A percentile compares a stretch with the other conserved stretches of the same genome.
These are phyloP conservation scores for Cladosporium phlei DNA, from an alignment of 2,329 filamentous ascomycete species.

Conservation along the genomic window DNA sequence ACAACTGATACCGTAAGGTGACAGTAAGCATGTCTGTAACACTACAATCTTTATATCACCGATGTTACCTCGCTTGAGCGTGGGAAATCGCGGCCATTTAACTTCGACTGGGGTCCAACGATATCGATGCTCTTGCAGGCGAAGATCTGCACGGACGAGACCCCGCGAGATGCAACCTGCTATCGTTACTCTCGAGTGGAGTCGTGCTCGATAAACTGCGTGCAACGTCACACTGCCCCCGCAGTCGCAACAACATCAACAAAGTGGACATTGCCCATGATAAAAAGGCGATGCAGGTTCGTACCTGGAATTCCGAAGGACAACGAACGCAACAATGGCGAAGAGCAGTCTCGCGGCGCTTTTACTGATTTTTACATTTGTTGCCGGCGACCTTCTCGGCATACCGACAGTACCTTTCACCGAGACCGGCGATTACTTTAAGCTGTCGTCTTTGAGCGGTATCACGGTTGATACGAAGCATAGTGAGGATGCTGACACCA, in stretches of 20 bases:
- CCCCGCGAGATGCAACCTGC: constrained; percentile 2
- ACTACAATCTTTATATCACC: too few relatives aligned
- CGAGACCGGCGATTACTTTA: constrained; percentile 1
- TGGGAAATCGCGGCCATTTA: too few relatives aligned
- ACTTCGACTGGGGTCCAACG: too few relatives aligned
- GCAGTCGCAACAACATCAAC: constrained; percentile 1
- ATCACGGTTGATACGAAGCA: constrained; percentile 46
- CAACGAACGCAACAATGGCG: background rate
- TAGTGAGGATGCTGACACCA: constrained; percentile 38
- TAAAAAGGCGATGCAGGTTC: background rate
- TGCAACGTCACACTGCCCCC: constrained; percentile 8
- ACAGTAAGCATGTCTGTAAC: too few relatives aligned
- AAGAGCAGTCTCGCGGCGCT: background rate
- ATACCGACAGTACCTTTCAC: constrained; percentile 18
- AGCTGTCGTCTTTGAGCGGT: constrained; percentile 3
- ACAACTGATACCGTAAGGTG: too few relatives aligned
- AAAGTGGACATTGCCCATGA: background rate
- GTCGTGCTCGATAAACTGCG: background rate
- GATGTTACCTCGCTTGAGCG: too few relatives aligned
- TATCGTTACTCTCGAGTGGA: constrained; percentile 6
- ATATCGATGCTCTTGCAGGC: background rate
- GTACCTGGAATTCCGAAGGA: too few relatives aligned
- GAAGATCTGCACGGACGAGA: background rate
- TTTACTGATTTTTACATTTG: background rate
- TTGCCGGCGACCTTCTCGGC: constrained; percentile 14